These are phyloP conservation scores for Epichloe elymi DNA, from an alignment of 2,329 filamentous ascomycete genomes.

Conservation along the genomic window DNA sequence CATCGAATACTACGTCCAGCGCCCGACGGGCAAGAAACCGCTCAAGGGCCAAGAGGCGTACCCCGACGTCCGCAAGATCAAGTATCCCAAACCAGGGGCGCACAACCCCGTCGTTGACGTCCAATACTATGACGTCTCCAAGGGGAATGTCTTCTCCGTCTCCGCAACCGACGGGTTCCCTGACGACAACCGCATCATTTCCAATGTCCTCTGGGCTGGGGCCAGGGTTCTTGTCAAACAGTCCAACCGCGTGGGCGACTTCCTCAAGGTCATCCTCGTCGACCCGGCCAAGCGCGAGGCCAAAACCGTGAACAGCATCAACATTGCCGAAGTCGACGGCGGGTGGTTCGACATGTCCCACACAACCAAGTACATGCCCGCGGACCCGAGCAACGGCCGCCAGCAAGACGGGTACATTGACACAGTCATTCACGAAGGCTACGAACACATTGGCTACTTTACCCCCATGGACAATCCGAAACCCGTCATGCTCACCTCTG, in stretches of 20 bases:
- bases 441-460: constrained; percentile 90
- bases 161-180: constrained; percentile 64
- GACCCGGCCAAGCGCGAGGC: constrained; percentile 63
- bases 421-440: constrained; percentile 71
- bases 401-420: constrained; percentile 85
- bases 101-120: constrained; percentile 85
- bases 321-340: constrained; percentile 76
- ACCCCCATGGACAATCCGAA: constrained; percentile 69
- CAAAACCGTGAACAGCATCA: constrained; percentile 63
- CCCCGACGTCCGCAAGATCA: constrained; percentile 81
- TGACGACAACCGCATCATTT: constrained; percentile 77
- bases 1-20: constrained; percentile 81
- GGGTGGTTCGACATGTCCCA: constrained; percentile 96
- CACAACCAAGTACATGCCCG: constrained; percentile 72
- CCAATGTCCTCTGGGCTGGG: constrained; percentile 84
- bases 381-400: constrained; percentile 63
- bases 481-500: constrained; percentile 77
- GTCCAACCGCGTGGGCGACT: constrained; percentile 86
- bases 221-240: constrained; percentile 75
- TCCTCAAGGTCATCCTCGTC: constrained; percentile 77
- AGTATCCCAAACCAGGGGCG: constrained; percentile 91
- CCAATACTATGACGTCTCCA: constrained; percentile 74
- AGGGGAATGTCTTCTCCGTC: constrained; percentile 67
- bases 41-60: constrained; percentile 66
- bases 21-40: constrained; percentile 63